Evolutionary conservation across 768 basidiomycete genomes (phyloP).

Genomic region (Psilocybe tampanensis): DNA sequence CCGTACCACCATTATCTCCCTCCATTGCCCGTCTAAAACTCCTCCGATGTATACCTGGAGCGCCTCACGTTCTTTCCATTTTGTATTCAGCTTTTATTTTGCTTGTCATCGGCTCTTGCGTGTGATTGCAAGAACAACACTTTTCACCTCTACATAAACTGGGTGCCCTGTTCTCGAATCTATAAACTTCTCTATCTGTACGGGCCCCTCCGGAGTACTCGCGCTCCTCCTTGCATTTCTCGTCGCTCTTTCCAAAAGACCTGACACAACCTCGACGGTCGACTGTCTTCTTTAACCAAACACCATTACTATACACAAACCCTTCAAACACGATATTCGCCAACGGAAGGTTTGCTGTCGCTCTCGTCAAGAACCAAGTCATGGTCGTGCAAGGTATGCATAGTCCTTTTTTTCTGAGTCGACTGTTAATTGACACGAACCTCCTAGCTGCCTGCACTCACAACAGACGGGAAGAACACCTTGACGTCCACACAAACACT

Average conservation of each 20-base stretch:
- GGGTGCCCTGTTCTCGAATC: background rate
- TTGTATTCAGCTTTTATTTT: slow-evolving; percentile 11
- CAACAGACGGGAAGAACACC: slow-evolving; percentile 52
- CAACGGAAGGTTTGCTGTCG: slow-evolving; percentile 66
- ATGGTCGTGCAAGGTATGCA: slow-evolving; percentile 67
- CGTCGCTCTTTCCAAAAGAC: slow-evolving; percentile 19
- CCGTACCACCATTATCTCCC: too few relatives aligned
- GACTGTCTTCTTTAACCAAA: too few relatives aligned
- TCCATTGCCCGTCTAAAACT: background rate
- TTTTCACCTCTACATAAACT: slow-evolving; percentile 13
- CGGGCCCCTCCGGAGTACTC: background rate
- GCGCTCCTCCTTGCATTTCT: slow-evolving; percentile 2
- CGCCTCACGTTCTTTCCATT: background rate
- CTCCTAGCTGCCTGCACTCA: slow-evolving; percentile 57
- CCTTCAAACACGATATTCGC: slow-evolving; percentile 37
- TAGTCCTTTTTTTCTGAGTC: background rate
- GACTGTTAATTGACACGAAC: slow-evolving; percentile 8
- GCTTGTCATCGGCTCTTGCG: slow-evolving; percentile 7
- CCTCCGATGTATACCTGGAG: background rate
- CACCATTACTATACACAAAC: too few relatives aligned
- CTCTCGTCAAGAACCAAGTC: slow-evolving; percentile 68
- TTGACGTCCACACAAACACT: slow-evolving; percentile 67
- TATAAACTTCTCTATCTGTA: slow-evolving; percentile 12
- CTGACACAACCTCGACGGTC: too few relatives aligned
- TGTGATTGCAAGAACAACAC: slow-evolving; percentile 20